Percentiles rank a stretch among this genome's conserved stretches.
Evolutionary conservation across 108 stramenopile genomes (phyloP).

Genomic region (Schizochytrium sp.): DNA sequence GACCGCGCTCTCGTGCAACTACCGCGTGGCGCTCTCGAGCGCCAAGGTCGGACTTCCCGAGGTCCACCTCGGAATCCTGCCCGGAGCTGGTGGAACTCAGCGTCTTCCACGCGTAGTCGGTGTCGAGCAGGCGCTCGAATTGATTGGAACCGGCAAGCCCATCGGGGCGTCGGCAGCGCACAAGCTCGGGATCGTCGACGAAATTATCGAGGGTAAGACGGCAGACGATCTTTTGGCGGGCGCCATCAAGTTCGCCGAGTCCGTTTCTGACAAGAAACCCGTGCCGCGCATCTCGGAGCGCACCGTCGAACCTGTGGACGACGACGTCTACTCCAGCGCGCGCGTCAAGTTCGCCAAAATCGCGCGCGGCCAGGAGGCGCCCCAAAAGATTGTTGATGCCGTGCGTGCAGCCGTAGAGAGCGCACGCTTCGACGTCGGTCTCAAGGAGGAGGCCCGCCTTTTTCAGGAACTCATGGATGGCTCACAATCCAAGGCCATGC

Average conservation of each 20-base stretch:
- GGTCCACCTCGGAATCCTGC: conserved; percentile 85
- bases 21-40: conserved; percentile 58
- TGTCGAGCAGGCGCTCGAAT: conserved; percentile 61
- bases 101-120: conserved; percentile 78
- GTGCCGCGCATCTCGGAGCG: background rate
- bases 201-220: conserved; percentile 14
- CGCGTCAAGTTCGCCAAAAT: background rate
- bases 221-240: background rate
- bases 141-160: conserved; percentile 70
- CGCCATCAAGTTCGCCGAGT: background rate
- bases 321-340: background rate
- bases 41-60: conserved; percentile 86
- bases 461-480: conserved; percentile 52
- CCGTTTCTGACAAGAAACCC: conserved; percentile 12
- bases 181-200: conserved; percentile 56
- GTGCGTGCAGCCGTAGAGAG: conserved; percentile 47
- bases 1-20: conserved; percentile 78
- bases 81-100: conserved; percentile 93
- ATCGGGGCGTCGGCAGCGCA: conserved; percentile 46
- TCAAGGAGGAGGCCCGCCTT: conserved; percentile 43
- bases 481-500: conserved; percentile 67
- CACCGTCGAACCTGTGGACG: background rate
- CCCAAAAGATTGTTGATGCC: conserved; percentile 47
- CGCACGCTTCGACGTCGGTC: conserved; percentile 18
- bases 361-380: conserved; percentile 3